Conservation (phyloP, 495 filamentous ascomycete genomes). For the Xeromyces bisporus region DNA sequence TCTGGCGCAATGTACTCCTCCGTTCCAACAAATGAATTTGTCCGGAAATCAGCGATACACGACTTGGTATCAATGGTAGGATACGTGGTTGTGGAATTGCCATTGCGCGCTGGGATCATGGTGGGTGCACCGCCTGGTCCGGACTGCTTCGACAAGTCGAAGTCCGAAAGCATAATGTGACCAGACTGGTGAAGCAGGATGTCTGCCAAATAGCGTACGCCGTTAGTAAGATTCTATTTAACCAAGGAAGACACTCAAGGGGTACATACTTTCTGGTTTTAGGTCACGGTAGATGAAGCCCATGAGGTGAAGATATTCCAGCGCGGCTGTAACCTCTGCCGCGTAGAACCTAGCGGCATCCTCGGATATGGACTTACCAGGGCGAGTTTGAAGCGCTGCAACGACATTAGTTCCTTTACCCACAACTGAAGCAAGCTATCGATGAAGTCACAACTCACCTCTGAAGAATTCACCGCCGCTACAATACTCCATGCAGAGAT, state of each 20-base stretch:
- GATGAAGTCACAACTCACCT: too few relatives aligned
- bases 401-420: too few relatives aligned
- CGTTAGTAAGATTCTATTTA: not conserved
- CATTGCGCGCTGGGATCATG: conserved; percentile 84
- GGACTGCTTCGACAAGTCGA: conserved; percentile 95
- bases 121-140: conserved; percentile 90
- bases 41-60: conserved; percentile 95
- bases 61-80: conserved; percentile 97
- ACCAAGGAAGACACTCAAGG: not conserved
- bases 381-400: conserved; percentile 78
- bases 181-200: conserved; percentile 96
- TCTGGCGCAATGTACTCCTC: conserved; percentile 98
- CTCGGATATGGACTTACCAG: conserved; percentile 91
- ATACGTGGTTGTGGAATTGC: conserved; percentile 61
- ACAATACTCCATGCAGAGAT: conserved; percentile 99
- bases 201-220: conserved; percentile 33
- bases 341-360: conserved; percentile 97
- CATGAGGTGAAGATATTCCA: conserved; percentile 97
- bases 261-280: conserved; percentile 85
- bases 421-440: too few relatives aligned
- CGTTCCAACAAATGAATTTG: conserved; percentile 95
- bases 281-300: conserved; percentile 97
- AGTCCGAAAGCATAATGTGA: conserved; percentile 98
- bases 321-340: conserved; percentile 89
- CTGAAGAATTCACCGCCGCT: conserved; percentile 97